These are phyloP conservation scores for Candida mattraensis DNA, from an alignment of 805 yeast species.

Conservation along the genomic window DNA sequence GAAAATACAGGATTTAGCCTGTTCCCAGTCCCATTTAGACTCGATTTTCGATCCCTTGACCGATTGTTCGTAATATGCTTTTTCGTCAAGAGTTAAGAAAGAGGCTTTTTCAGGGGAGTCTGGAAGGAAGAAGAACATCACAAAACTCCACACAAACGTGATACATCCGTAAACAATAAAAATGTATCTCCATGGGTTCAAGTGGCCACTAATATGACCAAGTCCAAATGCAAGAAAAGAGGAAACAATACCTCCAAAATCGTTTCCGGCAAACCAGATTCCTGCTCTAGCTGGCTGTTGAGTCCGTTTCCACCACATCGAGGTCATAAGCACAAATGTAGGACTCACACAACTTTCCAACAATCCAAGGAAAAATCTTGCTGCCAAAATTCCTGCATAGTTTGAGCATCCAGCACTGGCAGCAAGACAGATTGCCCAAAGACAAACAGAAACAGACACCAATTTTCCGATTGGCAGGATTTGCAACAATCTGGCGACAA, in stretches of 20 bases:
- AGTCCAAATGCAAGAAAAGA: constrained; percentile 55
- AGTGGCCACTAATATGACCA: constrained; percentile 38
- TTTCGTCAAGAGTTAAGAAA: constrained; percentile 44
- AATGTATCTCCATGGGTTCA: constrained; percentile 60
- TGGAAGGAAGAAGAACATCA: constrained; percentile 37
- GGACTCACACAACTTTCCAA: constrained; percentile 58
- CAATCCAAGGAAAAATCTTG: constrained; percentile 51
- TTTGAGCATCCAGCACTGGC: constrained; percentile 44
- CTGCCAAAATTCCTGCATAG: constrained; percentile 45
- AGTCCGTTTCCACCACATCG: constrained; percentile 55
- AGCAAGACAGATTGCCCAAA: constrained; percentile 67
- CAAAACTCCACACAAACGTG: constrained; percentile 41
- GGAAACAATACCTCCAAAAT: constrained; percentile 48
- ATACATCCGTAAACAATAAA: constrained; percentile 61
- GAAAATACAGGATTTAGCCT: constrained; percentile 48
- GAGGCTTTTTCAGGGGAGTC: constrained; percentile 46
- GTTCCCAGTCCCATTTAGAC: constrained; percentile 52
- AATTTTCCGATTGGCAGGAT: constrained; percentile 56
- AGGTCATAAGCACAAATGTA: constrained; percentile 53
- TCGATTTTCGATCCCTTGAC: constrained; percentile 56
- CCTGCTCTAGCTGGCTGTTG: constrained; percentile 40
- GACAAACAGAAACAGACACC: constrained; percentile 45
- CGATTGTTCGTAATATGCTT: constrained; percentile 49
- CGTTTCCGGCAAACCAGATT: constrained; percentile 47
- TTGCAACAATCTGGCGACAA: constrained; percentile 49